A percentile compares a stretch with the other conserved stretches of the same genome.
These are phyloP conservation scores for Sinapis alba DNA, from an alignment of 441 rosid species.

Conservation along the genomic window DNA sequence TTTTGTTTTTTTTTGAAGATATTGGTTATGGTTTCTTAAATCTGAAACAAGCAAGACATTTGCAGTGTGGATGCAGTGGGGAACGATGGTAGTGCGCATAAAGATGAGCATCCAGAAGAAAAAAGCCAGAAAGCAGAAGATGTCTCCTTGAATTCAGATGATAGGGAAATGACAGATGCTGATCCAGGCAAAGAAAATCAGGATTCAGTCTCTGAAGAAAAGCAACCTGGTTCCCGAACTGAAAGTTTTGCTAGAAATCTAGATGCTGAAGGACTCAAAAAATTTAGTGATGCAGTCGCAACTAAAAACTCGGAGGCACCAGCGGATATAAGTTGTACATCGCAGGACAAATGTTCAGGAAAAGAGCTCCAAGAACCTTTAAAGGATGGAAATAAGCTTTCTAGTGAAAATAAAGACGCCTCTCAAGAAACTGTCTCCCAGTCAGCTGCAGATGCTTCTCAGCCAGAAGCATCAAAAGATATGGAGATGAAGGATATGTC, in stretches of 20 bases:
- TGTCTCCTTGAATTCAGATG: conserved; percentile 35
- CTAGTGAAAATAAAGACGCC: conserved; percentile 47
- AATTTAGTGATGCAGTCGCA: conserved; percentile 42
- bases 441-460: conserved; percentile 45
- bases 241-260: conserved; percentile 35
- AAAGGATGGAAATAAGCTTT: conserved; percentile 42
- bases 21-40: conserved; percentile 16
- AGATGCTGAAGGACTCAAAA: conserved; percentile 36
- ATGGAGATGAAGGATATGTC: conserved; percentile 49
- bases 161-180: conserved; percentile 41
- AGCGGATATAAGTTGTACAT: conserved; percentile 34
- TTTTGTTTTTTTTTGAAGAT: conserved; percentile 28
- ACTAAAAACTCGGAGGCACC: conserved; percentile 45
- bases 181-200: conserved; percentile 41
- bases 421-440: conserved; percentile 40
- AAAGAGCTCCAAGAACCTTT: conserved; percentile 42
- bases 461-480: conserved; percentile 48
- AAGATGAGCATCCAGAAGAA: conserved; percentile 50
- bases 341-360: conserved; percentile 40
- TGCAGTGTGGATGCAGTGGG: conserved; percentile 60
- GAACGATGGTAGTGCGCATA: conserved; percentile 44
- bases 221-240: conserved; percentile 40
- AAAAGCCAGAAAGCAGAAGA: conserved; percentile 39
- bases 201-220: conserved; percentile 51
- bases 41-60: conserved; percentile 49